Percentiles rank a stretch among this genome's conserved stretches.
These are phyloP conservation scores for Canariomyces notabilis DNA, from an alignment of 2,329 filamentous ascomycete genomes.

Conservation along the genomic window DNA sequence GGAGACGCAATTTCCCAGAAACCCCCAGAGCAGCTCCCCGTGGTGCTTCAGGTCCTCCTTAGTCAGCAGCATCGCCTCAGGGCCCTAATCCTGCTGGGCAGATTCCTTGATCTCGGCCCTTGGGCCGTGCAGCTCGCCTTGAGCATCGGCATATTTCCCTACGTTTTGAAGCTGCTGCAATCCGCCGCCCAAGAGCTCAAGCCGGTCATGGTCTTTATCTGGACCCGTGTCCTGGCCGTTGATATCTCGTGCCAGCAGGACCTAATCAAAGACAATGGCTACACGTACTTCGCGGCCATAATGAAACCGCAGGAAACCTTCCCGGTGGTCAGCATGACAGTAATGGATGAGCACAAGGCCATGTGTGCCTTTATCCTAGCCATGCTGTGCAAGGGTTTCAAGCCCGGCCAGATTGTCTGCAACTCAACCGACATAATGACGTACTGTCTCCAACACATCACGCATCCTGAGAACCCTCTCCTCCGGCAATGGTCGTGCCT, in stretches of 20 bases:
- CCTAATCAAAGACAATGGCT: conserved; percentile 92
- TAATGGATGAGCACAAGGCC: conserved; percentile 78
- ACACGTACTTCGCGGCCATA: conserved; percentile 93
- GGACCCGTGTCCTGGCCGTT: conserved; percentile 91
- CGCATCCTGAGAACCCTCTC: conserved; percentile 80
- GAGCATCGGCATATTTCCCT: conserved; percentile 97
- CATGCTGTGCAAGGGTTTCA: conserved; percentile 94
- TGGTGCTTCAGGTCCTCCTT: conserved; percentile 89
- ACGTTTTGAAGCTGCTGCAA: conserved; percentile 94
- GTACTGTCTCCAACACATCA: conserved; percentile 77
- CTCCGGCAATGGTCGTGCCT: conserved; percentile 93
- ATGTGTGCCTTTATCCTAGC: conserved; percentile 99
- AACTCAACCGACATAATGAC: conserved; percentile 86
- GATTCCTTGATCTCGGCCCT: conserved; percentile 89
- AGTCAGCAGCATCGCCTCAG: conserved; percentile 92
- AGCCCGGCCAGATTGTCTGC: conserved; percentile 85
- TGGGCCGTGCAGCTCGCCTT: conserved; percentile 98
- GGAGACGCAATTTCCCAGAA: conserved; percentile 77
- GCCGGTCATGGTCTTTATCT: conserved; percentile 99
- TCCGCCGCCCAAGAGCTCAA: conserved; percentile 93
- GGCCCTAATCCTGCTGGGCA: conserved; percentile 84
- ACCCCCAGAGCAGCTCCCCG: conserved; percentile 88
- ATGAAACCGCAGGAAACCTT: conserved; percentile 79
- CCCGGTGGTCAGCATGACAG: conserved; percentile 68
- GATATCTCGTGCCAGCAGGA: conserved; percentile 92